Conservation (phyloP, 495 filamentous ascomycete species). For the Xylaria palmicola region DNA sequence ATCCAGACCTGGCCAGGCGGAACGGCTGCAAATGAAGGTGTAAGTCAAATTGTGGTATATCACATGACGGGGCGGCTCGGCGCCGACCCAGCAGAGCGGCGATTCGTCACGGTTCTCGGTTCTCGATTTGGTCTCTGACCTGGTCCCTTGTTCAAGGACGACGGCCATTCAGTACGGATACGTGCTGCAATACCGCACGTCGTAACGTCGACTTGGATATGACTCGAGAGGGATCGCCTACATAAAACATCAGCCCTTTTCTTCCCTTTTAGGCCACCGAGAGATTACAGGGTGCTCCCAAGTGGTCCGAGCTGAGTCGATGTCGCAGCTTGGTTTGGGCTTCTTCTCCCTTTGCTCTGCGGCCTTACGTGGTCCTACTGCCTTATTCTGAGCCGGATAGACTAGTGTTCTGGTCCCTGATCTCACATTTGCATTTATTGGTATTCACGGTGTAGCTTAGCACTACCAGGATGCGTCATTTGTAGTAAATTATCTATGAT, state of each 20-base stretch:
- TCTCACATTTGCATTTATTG: too few relatives aligned
- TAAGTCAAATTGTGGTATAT: background rate
- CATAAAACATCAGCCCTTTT: background rate
- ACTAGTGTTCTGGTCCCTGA: too few relatives aligned
- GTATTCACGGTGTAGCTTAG: too few relatives aligned
- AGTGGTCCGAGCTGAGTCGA: conserved; percentile 5
- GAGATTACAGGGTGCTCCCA: conserved; percentile 12
- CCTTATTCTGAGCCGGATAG: too few relatives aligned
- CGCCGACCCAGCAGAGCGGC: too few relatives aligned
- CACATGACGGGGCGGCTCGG: background rate
- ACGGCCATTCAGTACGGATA: too few relatives aligned
- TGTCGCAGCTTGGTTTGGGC: conserved; percentile 14
- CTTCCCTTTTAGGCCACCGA: conserved; percentile 1
- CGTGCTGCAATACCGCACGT: background rate
- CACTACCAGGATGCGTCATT: too few relatives aligned
- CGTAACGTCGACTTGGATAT: background rate
- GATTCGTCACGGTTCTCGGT: too few relatives aligned
- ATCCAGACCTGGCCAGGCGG: background rate
- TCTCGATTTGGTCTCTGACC: too few relatives aligned
- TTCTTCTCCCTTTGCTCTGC: background rate
- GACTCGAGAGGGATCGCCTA: background rate
- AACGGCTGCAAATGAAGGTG: background rate
- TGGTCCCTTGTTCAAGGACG: too few relatives aligned
- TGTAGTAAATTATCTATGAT: background rate
- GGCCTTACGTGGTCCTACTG: too few relatives aligned